Conservation (phyloP, 2,329 filamentous ascomycete species). For the Nigrospora osmanthi region DNA sequence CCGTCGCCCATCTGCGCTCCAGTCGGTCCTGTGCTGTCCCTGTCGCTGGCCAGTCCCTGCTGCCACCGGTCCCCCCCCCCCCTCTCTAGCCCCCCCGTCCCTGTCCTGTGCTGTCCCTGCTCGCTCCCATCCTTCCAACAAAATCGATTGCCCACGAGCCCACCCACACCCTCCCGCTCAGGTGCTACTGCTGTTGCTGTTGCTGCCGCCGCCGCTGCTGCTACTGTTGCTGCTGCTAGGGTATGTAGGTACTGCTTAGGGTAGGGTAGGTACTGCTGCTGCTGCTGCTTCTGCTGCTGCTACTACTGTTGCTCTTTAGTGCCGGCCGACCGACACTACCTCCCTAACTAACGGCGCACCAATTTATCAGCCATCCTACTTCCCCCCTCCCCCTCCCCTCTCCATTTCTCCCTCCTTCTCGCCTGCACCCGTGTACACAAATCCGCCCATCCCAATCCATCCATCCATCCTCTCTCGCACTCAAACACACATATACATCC, state of each 20-base stretch:
- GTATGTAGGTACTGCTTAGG: too few relatives aligned
- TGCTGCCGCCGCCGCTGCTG: too few relatives aligned
- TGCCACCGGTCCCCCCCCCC: too few relatives aligned
- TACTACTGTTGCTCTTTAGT: background rate
- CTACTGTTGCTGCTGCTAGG: background rate
- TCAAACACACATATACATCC: background rate
- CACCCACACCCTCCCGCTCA: too few relatives aligned
- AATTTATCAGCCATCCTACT: background rate
- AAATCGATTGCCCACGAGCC: background rate
- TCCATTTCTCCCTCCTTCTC: background rate
- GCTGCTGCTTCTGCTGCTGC: too few relatives aligned
- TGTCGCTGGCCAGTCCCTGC: too few relatives aligned
- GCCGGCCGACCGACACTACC: background rate
- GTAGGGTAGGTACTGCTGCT: too few relatives aligned
- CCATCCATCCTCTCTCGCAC: background rate
- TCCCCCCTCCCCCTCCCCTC: background rate
- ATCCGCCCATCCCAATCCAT: background rate
- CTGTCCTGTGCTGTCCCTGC: too few relatives aligned
- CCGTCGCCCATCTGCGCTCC: too few relatives aligned
- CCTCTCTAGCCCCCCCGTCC: too few relatives aligned
- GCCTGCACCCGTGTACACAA: background rate
- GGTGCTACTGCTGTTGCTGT: too few relatives aligned
- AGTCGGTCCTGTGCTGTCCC: too few relatives aligned
- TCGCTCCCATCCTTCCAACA: slow-evolving; percentile 1
- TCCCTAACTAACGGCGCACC: background rate